Evolutionary conservation across 2,329 filamentous ascomycete species (phyloP).

Genomic region (Xylariaceae sp.): DNA sequence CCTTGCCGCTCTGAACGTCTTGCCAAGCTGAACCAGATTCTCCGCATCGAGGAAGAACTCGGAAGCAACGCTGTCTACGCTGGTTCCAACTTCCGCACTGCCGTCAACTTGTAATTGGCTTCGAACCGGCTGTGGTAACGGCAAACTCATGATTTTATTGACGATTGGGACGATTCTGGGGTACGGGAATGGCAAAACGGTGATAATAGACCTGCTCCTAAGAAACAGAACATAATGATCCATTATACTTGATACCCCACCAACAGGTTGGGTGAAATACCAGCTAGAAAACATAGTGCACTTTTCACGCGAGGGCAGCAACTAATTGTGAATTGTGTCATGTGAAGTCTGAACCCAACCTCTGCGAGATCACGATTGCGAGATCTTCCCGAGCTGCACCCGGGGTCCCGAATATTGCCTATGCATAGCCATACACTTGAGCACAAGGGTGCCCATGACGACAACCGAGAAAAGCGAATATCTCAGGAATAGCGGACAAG

Average conservation of each 20-base stretch:
- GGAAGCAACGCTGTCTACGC: slow-evolving; percentile 89
- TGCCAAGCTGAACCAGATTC: slow-evolving; percentile 99
- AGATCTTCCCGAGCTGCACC: neutral
- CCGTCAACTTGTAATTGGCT: slow-evolving; percentile 74
- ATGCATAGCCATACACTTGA: too few species aligned
- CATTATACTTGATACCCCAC: neutral
- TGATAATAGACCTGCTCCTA: slow-evolving; percentile 26
- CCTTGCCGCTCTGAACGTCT: slow-evolving; percentile 95
- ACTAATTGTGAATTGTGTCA: too few species aligned
- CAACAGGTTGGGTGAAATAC: neutral
- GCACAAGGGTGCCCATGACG: too few species aligned
- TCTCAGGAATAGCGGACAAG: neutral
- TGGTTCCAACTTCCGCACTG: slow-evolving; percentile 85
- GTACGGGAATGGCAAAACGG: slow-evolving; percentile 27
- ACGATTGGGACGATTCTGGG: slow-evolving; percentile 27
- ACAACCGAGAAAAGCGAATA: too few species aligned
- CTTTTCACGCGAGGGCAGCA: neutral
- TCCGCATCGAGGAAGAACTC: slow-evolving; percentile 99
- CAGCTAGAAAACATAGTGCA: slow-evolving; percentile 7
- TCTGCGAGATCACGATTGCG: slow-evolving; percentile 2
- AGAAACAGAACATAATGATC: slow-evolving; percentile 18
- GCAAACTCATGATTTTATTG: slow-evolving; percentile 19
- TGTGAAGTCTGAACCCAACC: neutral
- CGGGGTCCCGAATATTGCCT: too few species aligned
- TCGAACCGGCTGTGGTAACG: slow-evolving; percentile 13